phyloP scores from a whole-genome alignment of 1,139 yeast species.

The Torulaspora pretoriensis region DNA sequence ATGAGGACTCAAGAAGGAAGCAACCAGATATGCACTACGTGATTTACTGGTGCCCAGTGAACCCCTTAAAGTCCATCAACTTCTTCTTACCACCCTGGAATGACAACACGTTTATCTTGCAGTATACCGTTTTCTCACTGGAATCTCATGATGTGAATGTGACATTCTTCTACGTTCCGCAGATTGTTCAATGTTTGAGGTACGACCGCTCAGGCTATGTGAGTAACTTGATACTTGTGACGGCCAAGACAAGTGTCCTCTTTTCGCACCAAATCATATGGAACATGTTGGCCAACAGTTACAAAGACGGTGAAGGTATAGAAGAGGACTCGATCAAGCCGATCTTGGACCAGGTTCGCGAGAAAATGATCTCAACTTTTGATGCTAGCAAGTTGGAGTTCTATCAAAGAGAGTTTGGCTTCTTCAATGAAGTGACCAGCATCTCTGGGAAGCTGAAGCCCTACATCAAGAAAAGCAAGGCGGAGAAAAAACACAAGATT shows the following conservation, averaged over 20 bases:
- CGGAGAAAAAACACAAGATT: constrained; percentile 92
- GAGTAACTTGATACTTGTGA: constrained; percentile 81
- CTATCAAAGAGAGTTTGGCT: constrained; percentile 79
- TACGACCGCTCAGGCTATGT: constrained; percentile 82
- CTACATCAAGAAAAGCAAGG: constrained; percentile 85
- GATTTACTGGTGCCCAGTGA: constrained; percentile 69
- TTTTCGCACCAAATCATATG: constrained; percentile 98
- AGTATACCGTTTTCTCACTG: constrained; percentile 85
- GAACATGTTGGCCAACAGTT: constrained; percentile 95
- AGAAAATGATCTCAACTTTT: constrained; percentile 61
- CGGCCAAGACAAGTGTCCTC: constrained; percentile 83
- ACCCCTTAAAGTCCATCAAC: constrained; percentile 84
- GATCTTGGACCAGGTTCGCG: constrained; percentile 66
- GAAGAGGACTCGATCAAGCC: constrained; percentile 85
- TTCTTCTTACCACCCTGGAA: constrained; percentile 76
- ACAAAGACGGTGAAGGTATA: constrained; percentile 78
- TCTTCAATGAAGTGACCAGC: constrained; percentile 86
- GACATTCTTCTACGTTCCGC: constrained; percentile 96
- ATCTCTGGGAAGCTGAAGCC: constrained; percentile 95
- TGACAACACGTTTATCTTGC: constrained; percentile 63
- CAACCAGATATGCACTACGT: constrained; percentile 36
- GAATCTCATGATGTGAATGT: constrained; percentile 83
- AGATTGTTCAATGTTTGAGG: constrained; percentile 87
- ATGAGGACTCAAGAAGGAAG: constrained; percentile 27
- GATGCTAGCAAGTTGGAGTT: constrained; percentile 56